Percentiles rank a stretch among this genome's conserved stretches.
phyloP scores from a whole-genome alignment of 306 rosid genomes.

The Malus fusca region DNA sequence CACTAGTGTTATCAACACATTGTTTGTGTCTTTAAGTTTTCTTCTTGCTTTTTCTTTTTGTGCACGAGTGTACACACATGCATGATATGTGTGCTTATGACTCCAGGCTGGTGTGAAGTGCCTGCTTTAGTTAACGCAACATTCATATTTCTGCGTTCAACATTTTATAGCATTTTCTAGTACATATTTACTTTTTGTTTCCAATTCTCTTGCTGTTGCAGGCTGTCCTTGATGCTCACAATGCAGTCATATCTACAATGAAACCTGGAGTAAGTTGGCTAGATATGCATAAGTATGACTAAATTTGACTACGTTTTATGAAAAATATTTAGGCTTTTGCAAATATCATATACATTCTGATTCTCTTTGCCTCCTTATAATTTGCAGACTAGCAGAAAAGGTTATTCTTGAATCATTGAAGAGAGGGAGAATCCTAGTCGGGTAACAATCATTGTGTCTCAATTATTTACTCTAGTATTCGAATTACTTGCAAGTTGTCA shows the following conservation, averaged over 20 bases:
- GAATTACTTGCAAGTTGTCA: conserved; percentile 8
- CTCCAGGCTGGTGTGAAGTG: neutral
- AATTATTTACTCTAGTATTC: neutral
- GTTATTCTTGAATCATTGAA: conserved; percentile 59
- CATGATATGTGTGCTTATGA: neutral
- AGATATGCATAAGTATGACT: conserved; percentile 77
- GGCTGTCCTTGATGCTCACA: conserved; percentile 91
- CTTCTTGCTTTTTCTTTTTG: neutral
- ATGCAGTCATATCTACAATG: conserved; percentile 70
- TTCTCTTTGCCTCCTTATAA: conserved; percentile 17
- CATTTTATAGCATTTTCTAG: conserved; percentile 6
- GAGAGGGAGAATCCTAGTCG: conserved; percentile 44
- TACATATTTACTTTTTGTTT: neutral
- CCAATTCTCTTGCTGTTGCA: conserved; percentile 25
- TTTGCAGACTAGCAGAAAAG: conserved; percentile 75
- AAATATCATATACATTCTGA: conserved; percentile 1
- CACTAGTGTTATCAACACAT: neutral
- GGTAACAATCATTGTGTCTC: conserved; percentile 38
- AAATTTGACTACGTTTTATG: neutral
- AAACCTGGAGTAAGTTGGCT: conserved; percentile 80
- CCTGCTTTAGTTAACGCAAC: neutral
- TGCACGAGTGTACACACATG: neutral
- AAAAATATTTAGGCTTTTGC: neutral
- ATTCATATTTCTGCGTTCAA: neutral
- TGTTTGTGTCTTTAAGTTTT: neutral